phyloP scores from a whole-genome alignment of 139 green algal species.

The Eudorina sp. region DNA sequence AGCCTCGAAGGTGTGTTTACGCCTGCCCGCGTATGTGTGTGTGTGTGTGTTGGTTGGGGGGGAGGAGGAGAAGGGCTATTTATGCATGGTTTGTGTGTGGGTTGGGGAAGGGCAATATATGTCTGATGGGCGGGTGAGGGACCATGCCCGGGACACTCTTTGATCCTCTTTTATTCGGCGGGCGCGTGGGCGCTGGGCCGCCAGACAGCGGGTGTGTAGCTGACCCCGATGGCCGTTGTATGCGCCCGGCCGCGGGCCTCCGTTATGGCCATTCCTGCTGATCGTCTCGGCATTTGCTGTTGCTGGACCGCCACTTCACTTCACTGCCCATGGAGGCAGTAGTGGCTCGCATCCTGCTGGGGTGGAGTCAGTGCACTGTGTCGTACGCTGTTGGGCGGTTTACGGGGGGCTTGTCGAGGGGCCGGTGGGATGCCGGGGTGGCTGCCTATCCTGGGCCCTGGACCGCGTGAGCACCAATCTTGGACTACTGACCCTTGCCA shows the following conservation, averaged over 20 bases:
- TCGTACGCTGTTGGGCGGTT: too few relatives aligned
- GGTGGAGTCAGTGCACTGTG: too few relatives aligned
- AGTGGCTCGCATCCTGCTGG: too few relatives aligned
- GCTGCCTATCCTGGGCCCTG: too few relatives aligned
- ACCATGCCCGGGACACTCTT: background rate
- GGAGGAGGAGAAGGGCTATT: background rate
- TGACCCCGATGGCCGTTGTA: background rate
- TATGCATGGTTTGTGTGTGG: background rate
- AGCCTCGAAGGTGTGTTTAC: background rate
- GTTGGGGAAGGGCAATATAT: background rate
- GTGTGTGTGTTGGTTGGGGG: background rate
- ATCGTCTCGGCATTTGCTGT: too few relatives aligned
- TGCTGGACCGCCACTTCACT: too few relatives aligned
- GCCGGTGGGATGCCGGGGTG: too few relatives aligned
- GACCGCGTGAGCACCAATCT: too few relatives aligned
- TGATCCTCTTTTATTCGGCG: background rate
- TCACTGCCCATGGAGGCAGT: too few relatives aligned
- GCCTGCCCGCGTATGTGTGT: background rate
- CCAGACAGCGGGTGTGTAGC: background rate
- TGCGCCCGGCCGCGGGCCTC: background rate
- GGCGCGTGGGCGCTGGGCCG: background rate
- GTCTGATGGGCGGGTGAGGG: background rate
- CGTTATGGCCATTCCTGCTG: too few relatives aligned
- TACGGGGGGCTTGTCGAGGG: too few relatives aligned
- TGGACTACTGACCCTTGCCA: too few relatives aligned